These are phyloP conservation scores for Thelephora ganbajun DNA, from an alignment of 768 basidiomycete species.

Conservation along the genomic window DNA sequence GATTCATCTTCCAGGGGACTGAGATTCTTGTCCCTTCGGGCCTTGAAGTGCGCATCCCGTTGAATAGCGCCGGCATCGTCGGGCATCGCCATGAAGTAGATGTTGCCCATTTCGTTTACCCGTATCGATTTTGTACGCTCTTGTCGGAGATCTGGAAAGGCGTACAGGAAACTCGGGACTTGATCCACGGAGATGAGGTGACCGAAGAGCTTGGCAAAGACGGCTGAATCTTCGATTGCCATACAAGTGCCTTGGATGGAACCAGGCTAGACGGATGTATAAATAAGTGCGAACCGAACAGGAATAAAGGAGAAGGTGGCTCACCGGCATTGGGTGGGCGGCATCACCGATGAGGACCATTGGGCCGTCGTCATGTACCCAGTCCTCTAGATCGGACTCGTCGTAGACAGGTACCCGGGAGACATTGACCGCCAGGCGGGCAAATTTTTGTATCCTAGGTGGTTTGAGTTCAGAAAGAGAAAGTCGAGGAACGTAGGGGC, in stretches of 20 bases:
- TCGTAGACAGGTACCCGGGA: constrained; percentile 10
- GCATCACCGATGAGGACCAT: constrained; percentile 22
- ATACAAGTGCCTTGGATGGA: constrained; percentile 20
- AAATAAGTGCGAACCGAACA: background rate
- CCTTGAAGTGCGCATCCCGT: constrained; percentile 16
- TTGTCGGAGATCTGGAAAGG: constrained; percentile 22
- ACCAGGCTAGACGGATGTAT: constrained; percentile 13
- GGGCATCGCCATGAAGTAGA: constrained; percentile 10
- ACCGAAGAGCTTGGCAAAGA: constrained; percentile 25
- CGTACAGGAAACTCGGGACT: constrained; percentile 18
- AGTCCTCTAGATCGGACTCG: constrained; percentile 15
- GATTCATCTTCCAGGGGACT: constrained; percentile 12
- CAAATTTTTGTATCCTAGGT: constrained; percentile 10
- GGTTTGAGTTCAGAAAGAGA: background rate
- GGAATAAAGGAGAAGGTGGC: constrained; percentile 2
- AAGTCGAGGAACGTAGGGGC: background rate
- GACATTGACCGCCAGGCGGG: constrained; percentile 1
- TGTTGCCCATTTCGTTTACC: constrained; percentile 11
- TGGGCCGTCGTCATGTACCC: constrained; percentile 18
- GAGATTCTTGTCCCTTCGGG: constrained; percentile 8
- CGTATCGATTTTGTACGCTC: constrained; percentile 11
- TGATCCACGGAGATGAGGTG: constrained; percentile 17
- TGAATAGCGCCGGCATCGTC: constrained; percentile 8
- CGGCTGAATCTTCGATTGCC: constrained; percentile 25
- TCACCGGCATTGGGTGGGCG: constrained; percentile 23